Percentiles rank a stretch among this genome's conserved stretches.
Conservation (phyloP, 768 basidiomycete genomes). For the Ramaria rubella region DNA sequence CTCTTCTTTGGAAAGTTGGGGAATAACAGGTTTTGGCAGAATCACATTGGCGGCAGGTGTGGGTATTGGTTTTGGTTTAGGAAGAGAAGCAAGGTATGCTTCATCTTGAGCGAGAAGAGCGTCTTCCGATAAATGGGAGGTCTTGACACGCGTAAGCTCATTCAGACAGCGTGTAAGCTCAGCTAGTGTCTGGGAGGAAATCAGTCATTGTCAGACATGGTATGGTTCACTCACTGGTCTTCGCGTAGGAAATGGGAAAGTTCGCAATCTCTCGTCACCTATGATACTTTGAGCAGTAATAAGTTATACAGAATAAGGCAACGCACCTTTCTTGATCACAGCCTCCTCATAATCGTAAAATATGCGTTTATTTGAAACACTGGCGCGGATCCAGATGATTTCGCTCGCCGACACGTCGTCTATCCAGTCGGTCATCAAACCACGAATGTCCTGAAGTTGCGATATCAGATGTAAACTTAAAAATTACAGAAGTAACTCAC, state of each 20-base stretch:
- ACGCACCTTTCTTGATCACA: slow-evolving; percentile 54
- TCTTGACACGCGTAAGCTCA: slow-evolving; percentile 80
- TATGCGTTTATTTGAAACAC: slow-evolving; percentile 76
- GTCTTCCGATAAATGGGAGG: slow-evolving; percentile 81
- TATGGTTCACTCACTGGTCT: slow-evolving; percentile 63
- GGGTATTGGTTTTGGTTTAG: slow-evolving; percentile 62
- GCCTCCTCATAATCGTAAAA: slow-evolving; percentile 88
- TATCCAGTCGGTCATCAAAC: slow-evolving; percentile 74
- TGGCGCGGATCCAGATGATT: slow-evolving; percentile 87
- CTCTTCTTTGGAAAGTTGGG: slow-evolving; percentile 75
- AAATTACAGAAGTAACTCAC: slow-evolving; percentile 41
- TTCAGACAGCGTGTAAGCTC: slow-evolving; percentile 82
- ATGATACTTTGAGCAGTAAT: background rate
- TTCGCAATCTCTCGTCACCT: slow-evolving; percentile 73
- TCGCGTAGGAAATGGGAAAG: slow-evolving; percentile 94
- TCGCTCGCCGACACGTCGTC: slow-evolving; percentile 85
- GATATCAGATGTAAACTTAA: background rate
- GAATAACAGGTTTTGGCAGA: slow-evolving; percentile 39
- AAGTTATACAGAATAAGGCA: background rate
- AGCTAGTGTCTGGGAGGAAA: slow-evolving; percentile 63
- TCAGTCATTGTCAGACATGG: background rate
- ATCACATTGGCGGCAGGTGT: slow-evolving; percentile 31
- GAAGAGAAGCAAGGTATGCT: slow-evolving; percentile 81
- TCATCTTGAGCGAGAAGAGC: slow-evolving; percentile 82
- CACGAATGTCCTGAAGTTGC: slow-evolving; percentile 71